Evolutionary conservation across 805 yeast genomes (phyloP), one percentile per base, ranked within the genome.

Genomic region (Metschnikowia koreensis): DNA sequence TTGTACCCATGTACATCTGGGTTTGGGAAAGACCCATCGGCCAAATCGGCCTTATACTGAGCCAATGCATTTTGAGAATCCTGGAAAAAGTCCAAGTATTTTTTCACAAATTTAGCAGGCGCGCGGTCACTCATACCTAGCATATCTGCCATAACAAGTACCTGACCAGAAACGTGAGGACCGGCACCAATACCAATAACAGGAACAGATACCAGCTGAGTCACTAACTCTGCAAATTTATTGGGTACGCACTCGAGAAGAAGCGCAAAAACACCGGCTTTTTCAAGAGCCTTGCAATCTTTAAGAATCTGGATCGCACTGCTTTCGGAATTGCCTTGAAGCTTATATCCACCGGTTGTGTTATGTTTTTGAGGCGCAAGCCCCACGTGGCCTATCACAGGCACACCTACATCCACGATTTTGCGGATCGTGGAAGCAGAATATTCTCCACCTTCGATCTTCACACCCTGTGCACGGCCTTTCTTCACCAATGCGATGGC

Each of bases 121-220:
- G 39, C 15, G 11, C 38, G 31, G 41, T 82, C 82, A 46, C 75
- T 73, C 88, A 86, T 81, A 0, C 97, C 97, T 33, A 93, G 71
- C 69, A 89, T 62, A 65, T 93, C 99, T 4, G 89, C 81, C 66
- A 87, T 84, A 0, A 93, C 99, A 38, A 93, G 75, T 1, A 93
- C 97, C 67, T 94, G 98, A 0, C 97, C 98, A 36, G 88, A 81
- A 8, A 93, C 86, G 8, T 71, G 71, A 22, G 83, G 81, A 0
- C 99, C 98, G 0, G 98, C 97, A 5, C 99, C 99, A 45, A 93
- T 93, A 3, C 99, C 99, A 58, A 93, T 91, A 0, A 96, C 88
- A 0, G 98, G 97, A 1, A 93, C 75, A 1, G 65, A 46, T 33
- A 91, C 65, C 12, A 73, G 70, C 1, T 74, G 65, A 0, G 97